phyloP scores from a whole-genome alignment of 2,329 filamentous ascomycete species.

The Volutella citrinella region DNA sequence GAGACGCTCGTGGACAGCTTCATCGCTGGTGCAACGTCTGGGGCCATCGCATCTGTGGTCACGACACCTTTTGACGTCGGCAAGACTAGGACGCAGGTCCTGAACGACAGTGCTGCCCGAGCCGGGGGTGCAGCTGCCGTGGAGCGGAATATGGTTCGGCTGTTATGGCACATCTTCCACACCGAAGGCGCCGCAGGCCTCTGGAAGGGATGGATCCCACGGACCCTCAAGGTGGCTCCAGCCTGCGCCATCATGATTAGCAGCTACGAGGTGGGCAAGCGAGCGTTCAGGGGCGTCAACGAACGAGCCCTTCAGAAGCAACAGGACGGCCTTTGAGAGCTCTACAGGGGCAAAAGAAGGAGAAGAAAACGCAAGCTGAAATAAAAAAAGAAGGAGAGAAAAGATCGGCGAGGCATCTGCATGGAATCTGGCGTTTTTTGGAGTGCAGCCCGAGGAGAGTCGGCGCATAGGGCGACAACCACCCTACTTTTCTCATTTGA shows the following conservation, averaged over 20 bases:
- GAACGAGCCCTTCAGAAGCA: constrained; percentile 32
- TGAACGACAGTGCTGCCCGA: constrained; percentile 49
- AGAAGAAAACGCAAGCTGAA: not conserved
- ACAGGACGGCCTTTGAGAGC: constrained; percentile 1
- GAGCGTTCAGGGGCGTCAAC: constrained; percentile 76
- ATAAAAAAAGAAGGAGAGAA: constrained; percentile 2
- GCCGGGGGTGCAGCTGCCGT: constrained; percentile 58
- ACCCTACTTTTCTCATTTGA: too few species aligned
- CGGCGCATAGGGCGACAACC: constrained; percentile 4
- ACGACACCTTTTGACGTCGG: constrained; percentile 97
- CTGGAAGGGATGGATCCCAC: constrained; percentile 87
- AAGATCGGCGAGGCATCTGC: constrained; percentile 9
- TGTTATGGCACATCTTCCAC: constrained; percentile 87
- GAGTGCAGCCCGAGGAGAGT: constrained; percentile 3
- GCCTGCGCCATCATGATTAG: constrained; percentile 99
- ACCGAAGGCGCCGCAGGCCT: constrained; percentile 78
- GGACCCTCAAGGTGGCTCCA: constrained; percentile 91
- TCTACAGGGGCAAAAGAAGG: not conserved
- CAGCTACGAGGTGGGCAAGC: constrained; percentile 94
- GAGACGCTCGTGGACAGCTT: constrained; percentile 88
- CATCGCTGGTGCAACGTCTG: constrained; percentile 77
- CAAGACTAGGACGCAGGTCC: constrained; percentile 90
- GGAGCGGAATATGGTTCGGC: constrained; percentile 71
- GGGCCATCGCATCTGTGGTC: constrained; percentile 78
- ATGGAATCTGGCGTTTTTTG: constrained; percentile 20